Base-by-base conservation (phyloP, 2,329 filamentous ascomycete genomes). In the Penicillium fuscoglaucum region DNA sequence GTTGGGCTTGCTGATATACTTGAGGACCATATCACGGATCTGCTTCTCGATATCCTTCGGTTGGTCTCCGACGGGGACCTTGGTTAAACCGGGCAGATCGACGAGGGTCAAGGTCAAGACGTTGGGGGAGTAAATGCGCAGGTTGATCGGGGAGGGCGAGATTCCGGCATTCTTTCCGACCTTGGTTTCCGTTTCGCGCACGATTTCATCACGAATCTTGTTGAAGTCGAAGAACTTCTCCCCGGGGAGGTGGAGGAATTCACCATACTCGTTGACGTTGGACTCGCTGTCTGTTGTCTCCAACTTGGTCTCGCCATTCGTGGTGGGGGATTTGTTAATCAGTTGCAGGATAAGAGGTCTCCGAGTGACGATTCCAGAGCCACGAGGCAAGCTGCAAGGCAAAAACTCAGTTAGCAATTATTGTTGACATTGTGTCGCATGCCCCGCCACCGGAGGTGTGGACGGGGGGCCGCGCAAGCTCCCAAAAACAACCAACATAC, bases 141-240 rank as follows among this genome's bases (percentile, higher is more conserved):
- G 83, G 82, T 98, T 98, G 83, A 99, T 99, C 51, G 95, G 95
- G 33, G 91, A 90, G 26, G 95, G 91, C 47, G 93, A 98, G 78
- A 99, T 99, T 77, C 93, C 95, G 51, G 90, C 90, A 82, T 99
- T 99, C 75, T 88, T 88, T 65, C 95, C 95, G 67, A 96, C 96
- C 82, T 99, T 98, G 68, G 90, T 88, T 72, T 97, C 93, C 44
- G 95, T 99, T 81, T 99, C 95, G 70, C 91, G 88, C 66, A 93
- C 90, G 74, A 99, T 99, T 81, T 99, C 95, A 58, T 98, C 95
- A 70, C 95, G 87, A 71, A 99, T 96, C 83, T 97, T 96, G 82
- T 92, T 90, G 82, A 99, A 99, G 80, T 99, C 95, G 79, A 87
- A 87, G 82, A 96, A 98, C 79, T 98, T 98, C 79, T 98, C 91